Base-by-base conservation (phyloP, 495 filamentous ascomycete species). In the Tuber aestivum region DNA sequence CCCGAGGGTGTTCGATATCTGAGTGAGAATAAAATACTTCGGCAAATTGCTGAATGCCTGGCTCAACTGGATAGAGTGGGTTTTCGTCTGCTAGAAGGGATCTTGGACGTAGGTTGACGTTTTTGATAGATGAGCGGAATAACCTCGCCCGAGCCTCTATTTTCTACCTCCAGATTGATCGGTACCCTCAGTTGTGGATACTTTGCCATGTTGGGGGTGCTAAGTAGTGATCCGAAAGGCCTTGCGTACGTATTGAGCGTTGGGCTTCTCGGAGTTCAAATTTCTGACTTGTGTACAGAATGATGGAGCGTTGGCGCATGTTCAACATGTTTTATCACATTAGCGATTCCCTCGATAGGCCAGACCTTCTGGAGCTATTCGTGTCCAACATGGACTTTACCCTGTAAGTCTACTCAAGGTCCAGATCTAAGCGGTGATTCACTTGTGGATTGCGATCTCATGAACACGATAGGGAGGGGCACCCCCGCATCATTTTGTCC, bases 291-390 rank as follows among this genome's bases (percentile, higher is more conserved):
- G 50, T n/a, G 45, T 44, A 68, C 23, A 80, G 81, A 78, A 97
- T 98, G 89, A 90, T 99, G 83, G 94, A 97, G 82, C 87, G 93
- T 77, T 98, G 95, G 94, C 93, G 93, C 77, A 95, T 98, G 87
- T 91, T 97, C 83, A 98, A 97, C 84, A 98, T 98, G 93, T 94
- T 97, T 86, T 99, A 99, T 83, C 95, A 97, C 82, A 95, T 99
- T 80, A 89, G 97, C 74, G 96, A 98, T 80, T 87, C 97, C 32
- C 91, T 91, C 79, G 91, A 93, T 82, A 91, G 96, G 4, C 93
- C 95, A 69, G 95, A 99, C 82, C 87, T 99, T 68, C 92, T 97
- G 76, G 91, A 94, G 78, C 87, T 93, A 35, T 88, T 98, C 80
- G 87, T 99, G 14, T 89, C 90, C 44, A 94, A 94, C 82, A 94